A percentile compares a stretch with the other conserved stretches of the same genome.
Evolutionary conservation across 2,329 filamentous ascomycete species (phyloP).

Genomic region (Fonsecaea erecta): DNA sequence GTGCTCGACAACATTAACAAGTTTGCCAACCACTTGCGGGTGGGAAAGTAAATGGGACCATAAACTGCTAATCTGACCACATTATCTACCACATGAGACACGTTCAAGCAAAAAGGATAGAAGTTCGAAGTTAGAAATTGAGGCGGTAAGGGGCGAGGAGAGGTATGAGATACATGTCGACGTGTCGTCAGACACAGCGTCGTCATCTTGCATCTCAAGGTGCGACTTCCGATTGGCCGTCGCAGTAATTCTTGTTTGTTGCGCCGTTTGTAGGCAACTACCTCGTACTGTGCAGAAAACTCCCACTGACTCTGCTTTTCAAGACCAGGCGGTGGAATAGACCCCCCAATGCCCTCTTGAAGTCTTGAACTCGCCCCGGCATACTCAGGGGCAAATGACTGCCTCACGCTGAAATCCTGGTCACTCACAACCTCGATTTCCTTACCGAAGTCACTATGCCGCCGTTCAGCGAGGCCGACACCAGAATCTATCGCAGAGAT

Average conservation of each 20-base stretch:
- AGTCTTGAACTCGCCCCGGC: not conserved
- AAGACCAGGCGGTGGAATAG: not conserved
- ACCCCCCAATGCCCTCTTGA: not conserved
- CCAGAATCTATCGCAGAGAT: conserved; percentile 47
- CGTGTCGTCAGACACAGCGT: not conserved
- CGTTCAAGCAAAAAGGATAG: not conserved
- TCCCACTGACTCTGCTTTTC: not conserved
- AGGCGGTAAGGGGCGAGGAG: too few relatives aligned
- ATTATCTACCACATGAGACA: not conserved
- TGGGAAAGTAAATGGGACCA: too few relatives aligned
- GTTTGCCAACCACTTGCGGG: too few relatives aligned
- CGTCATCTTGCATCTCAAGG: not conserved
- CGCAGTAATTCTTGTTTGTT: not conserved
- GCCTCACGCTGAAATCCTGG: not conserved
- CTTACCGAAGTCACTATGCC: conserved; percentile 23
- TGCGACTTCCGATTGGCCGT: not conserved
- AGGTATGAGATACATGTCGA: too few relatives aligned
- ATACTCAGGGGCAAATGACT: not conserved
- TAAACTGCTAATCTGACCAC: too few relatives aligned
- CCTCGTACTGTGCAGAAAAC: not conserved
- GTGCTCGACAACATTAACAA: too few relatives aligned
- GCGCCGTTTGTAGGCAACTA: not conserved
- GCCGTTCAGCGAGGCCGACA: conserved; percentile 34
- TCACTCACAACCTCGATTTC: not conserved
- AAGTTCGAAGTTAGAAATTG: too few relatives aligned